Base-by-base conservation (phyloP, 1,284 basidiomycete genomes). In the Moesziomyces antarcticus region DNA sequence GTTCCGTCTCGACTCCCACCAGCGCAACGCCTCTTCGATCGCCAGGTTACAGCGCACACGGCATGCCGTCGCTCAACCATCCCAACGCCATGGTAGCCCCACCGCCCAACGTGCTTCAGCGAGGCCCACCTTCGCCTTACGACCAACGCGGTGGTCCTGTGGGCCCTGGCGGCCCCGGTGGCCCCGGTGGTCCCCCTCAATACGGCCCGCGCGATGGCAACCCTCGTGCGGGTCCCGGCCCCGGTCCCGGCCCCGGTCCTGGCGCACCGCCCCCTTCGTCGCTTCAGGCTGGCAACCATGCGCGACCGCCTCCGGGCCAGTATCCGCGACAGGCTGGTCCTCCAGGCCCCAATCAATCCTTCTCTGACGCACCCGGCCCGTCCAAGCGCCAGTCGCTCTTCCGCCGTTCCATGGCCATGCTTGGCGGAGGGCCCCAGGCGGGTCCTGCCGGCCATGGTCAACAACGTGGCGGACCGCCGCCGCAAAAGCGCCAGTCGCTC, bases 381-480 rank as follows among this genome's bases (percentile, higher is more conserved):
- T 48, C 54, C 14, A 68, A 75, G 33, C 59, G 70, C 6, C 76
- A 73, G 33, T 70, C 64, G 6, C 41, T 79, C 55, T 77, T 76
- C 60, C 68, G 75, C 48, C 47, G 77, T 37, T 74, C 71, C 41
- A 66, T 77, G 71, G 75, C 71, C 51, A 67, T 77, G 62, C 46
- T 79, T 21, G 67, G 59, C 25, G 77, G 67, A 40, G 55, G 53
- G 20, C 45, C 56, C 22, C 45, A 46, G 45, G 40, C 37, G 35
- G 56, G 54, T 22, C 60, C 53, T 35, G 37, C 60, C 21, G 56
- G 59, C 42, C 27, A 54, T 20, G 50, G 49, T 16, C 63, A 46
- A 16, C 25, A 35, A 33, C 59, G 50, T 33, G 30, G 30, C 18
- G 27, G 49, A 4, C 58, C 56, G n/a, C 51, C 48, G 8, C 21